Percentiles rank a stretch among this genome's conserved stretches.
Evolutionary conservation across 495 filamentous ascomycete genomes (phyloP).

Genomic region (Letharia columbiana): DNA sequence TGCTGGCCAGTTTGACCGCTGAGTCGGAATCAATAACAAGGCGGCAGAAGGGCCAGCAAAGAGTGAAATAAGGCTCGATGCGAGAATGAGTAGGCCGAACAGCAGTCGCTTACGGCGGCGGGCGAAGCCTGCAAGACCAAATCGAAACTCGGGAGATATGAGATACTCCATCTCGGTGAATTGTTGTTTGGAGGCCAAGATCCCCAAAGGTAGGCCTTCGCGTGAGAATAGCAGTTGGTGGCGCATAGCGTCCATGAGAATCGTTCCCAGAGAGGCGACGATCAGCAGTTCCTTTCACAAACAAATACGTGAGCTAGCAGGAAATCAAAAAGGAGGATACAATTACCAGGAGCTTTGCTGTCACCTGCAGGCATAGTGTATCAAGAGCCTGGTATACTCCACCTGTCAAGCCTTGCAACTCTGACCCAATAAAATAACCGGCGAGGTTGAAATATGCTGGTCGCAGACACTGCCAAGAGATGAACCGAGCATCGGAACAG

Average conservation of each 20-base stretch:
- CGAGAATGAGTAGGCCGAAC: slow-evolving; percentile 9
- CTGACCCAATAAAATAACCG: slow-evolving; percentile 10
- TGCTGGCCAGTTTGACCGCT: slow-evolving; percentile 11
- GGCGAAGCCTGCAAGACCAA: slow-evolving; percentile 14
- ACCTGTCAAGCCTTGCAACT: slow-evolving; percentile 11
- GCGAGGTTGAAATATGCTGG: slow-evolving; percentile 15
- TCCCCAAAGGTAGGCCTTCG: slow-evolving; percentile 15
- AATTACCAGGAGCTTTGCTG: slow-evolving; percentile 14
- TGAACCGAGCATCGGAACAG: slow-evolving; percentile 12
- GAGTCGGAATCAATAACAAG: slow-evolving; percentile 11
- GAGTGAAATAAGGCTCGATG: slow-evolving; percentile 11
- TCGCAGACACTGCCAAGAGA: slow-evolving; percentile 13
- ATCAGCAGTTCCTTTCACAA: neutral
- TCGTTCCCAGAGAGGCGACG: neutral
- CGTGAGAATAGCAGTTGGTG: slow-evolving; percentile 7
- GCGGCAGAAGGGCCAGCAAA: slow-evolving; percentile 16
- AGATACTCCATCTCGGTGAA: slow-evolving; percentile 14
- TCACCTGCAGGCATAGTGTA: slow-evolving; percentile 14
- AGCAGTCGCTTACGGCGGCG: slow-evolving; percentile 3
- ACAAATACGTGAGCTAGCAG: neutral
- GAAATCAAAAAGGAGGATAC: neutral
- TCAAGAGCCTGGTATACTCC: slow-evolving; percentile 11
- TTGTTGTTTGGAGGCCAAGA: slow-evolving; percentile 9
- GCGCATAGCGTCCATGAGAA: neutral
- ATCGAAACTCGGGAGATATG: slow-evolving; percentile 16